A percentile compares a stretch with the other conserved stretches of the same genome.
These are phyloP conservation scores for Sclerotinia trifoliorum DNA, from an alignment of 2,329 filamentous ascomycete genomes.

Conservation along the genomic window DNA sequence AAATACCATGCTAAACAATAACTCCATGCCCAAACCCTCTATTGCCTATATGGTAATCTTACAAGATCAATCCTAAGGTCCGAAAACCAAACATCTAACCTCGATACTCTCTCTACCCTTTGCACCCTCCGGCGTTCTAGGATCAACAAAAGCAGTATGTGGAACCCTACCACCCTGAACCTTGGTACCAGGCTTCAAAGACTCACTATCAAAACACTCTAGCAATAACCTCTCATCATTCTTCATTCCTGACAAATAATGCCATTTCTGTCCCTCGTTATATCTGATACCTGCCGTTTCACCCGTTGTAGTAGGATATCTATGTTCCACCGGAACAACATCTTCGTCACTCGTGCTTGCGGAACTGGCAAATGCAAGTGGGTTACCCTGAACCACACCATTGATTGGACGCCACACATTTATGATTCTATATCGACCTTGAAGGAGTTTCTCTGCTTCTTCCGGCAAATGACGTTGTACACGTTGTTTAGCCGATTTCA, in stretches of 20 bases:
- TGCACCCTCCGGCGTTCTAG: constrained; percentile 66
- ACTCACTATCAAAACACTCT: constrained; percentile 42
- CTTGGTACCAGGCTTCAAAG: constrained; percentile 47
- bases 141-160: constrained; percentile 68
- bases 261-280: constrained; percentile 39
- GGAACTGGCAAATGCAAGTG: constrained; percentile 39
- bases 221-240: constrained; percentile 40
- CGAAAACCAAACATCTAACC: constrained; percentile 82
- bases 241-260: constrained; percentile 40
- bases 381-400: constrained; percentile 37
- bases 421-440: constrained; percentile 74
- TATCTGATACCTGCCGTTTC: constrained; percentile 39
- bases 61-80: constrained; percentile 38
- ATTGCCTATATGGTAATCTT: not conserved
- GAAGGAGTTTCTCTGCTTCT: constrained; percentile 65
- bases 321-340: constrained; percentile 39
- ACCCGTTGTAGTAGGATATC: constrained; percentile 38
- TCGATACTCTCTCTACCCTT: constrained; percentile 84
- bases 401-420: constrained; percentile 68
- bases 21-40: not conserved
- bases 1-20: not conserved
- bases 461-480: constrained; percentile 64
- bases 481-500: constrained; percentile 61
- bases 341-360: constrained; percentile 35
- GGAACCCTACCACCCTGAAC: constrained; percentile 56